Base-by-base conservation (phyloP, 108 stramenopile genomes). In the Hondaea fermentalgiana region DNA sequence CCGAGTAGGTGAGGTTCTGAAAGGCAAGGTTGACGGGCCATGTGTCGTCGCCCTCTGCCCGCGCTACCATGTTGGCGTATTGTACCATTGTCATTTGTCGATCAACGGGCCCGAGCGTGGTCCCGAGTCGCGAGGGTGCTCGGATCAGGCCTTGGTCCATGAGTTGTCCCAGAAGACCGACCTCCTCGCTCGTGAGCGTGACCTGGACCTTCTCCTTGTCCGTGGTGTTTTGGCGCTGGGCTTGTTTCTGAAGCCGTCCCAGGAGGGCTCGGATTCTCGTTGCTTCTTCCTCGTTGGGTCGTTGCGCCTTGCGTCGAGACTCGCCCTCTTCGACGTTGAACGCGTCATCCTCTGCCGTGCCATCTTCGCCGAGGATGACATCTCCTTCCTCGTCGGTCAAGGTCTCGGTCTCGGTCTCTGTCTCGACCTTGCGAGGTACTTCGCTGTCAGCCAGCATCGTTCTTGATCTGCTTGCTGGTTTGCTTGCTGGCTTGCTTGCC, bases 11-110 rank as follows among this genome's bases (percentile, higher is more conserved):
- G 76, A 83, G 76, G 76, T 83, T 45, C 10, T 23, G 19, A 45
- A 83, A 83, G n/a, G 49, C 76, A 55, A 83, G 49, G 3, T 83
- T 83, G 17, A 83, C 51, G 51, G 76, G 76, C 76, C 76, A 83
- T 2, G 64, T 69, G 17, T 69, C 64, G 64, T 16, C 64, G 42
- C 64, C 64, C 17, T 69, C 35, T 6, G 64, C 64, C 0, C 64
- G 64, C 64, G 64, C 25, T 8, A 69, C 5, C 35, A 69, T 8
- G 10, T 69, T 28, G 25, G 64, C 64, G 42, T 69, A 69, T 12
- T 42, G 35, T 8, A 69, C 42, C 64, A 69, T 69, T 6, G 64
- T 69, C 64, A 69, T 42, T 10, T 69, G 21, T 12, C 64, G 64
- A 6, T 17, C 21, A 0, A 42, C 35, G 25, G 8, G 25, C 14